phyloP scores from a whole-genome alignment of 202 grass and related monocot species.

The Zizania palustris region DNA sequence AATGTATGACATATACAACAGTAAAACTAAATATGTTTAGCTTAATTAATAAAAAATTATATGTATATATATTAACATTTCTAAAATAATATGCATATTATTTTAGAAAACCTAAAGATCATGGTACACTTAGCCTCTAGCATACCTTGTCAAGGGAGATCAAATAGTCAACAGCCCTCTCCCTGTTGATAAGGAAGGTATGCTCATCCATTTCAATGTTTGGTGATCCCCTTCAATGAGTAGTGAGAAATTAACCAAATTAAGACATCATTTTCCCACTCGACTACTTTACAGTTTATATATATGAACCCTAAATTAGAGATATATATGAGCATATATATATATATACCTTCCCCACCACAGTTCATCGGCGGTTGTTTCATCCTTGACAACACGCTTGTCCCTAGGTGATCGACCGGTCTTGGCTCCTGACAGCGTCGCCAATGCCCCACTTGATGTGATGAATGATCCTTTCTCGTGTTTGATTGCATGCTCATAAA shows the following conservation, averaged over 20 bases:
- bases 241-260: background rate
- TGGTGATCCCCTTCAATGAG: constrained; percentile 70
- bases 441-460: constrained; percentile 72
- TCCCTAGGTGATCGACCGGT: constrained; percentile 91
- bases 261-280: background rate
- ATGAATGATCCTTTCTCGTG: constrained; percentile 96
- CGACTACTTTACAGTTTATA: background rate
- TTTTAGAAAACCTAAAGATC: too few relatives aligned
- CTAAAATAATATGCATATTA: too few relatives aligned
- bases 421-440: constrained; percentile 92
- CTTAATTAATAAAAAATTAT: too few relatives aligned
- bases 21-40: too few relatives aligned
- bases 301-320: background rate
- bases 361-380: constrained; percentile 67
- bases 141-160: constrained; percentile 94
- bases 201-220: constrained; percentile 99
- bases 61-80: too few relatives aligned
- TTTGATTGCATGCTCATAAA: constrained; percentile 99
- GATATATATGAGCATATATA: too few relatives aligned
- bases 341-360: constrained; percentile 99
- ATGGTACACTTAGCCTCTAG: too few relatives aligned
- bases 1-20: too few relatives aligned
- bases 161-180: constrained; percentile 96
- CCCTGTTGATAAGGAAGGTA: constrained; percentile 91
- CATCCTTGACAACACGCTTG: constrained; percentile 94